Base-by-base conservation (phyloP, 352 stramenopile species). In the Saprolegnia diclina region DNA sequence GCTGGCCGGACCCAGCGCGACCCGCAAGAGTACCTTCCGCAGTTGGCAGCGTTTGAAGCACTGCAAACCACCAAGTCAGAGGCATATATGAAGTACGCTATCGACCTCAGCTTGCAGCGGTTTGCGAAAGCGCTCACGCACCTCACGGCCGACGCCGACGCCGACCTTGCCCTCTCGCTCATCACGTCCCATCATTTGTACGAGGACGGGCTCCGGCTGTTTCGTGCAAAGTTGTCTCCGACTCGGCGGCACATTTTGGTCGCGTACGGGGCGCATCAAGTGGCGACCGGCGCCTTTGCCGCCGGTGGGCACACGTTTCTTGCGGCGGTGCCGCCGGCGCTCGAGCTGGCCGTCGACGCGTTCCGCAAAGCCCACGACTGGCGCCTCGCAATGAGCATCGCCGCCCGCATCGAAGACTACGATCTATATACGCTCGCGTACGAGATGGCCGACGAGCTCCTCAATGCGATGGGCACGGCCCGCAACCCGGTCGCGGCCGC, bases 281-380 rank as follows among this genome's bases (percentile, higher is more conserved):
- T 77, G n/a, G 45, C 35, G 4, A 65, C 74, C 19, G 76, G 80
- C 48, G 70, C 76, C 29, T 80, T 78, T 32, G 67, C 86, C 55
- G 80, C 77, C 22, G 81, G 82, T n/a, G 85, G 74, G 7, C 89
- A 82, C 64, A 76, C 90, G 9, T 90, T 81, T 59, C 70, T 92
- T 22, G 80, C 79, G 13, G 73, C 82, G 32, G 66, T 72, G 16
- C 52, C 52, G 22, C 52, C 22, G 16, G 74, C 74, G 1, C 76
- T 74, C n/a, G 37, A 56, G 1, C 72, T 81, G 9, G 85, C 85
- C 3, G 76, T 83, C 55, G 66, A 77, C 1, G 77, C 82, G 48
- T 92, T 91, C 68, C 72, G 83, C 9, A 71, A 76, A 7, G 85
- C 79, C 0, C 76, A 77, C 0, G 71, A 78, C 22, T 92, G 85